A percentile compares a stretch with the other conserved stretches of the same genome.
These are phyloP conservation scores for Yamadazyma atlantica DNA, from an alignment of 1,139 yeast genomes.

Conservation along the genomic window DNA sequence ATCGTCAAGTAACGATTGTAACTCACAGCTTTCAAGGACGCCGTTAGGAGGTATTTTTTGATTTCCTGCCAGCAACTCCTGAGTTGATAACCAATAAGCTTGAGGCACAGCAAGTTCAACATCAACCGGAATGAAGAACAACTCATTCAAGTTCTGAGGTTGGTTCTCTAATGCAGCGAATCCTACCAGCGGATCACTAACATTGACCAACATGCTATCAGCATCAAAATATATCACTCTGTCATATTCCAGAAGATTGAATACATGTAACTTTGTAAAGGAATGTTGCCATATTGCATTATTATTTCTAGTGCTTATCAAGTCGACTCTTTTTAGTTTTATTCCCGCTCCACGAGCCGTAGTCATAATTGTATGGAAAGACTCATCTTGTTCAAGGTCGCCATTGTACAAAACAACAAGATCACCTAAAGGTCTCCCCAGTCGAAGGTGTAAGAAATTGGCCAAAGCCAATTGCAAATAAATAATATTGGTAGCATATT, in stretches of 20 bases:
- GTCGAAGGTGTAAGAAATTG: slow-evolving; percentile 26
- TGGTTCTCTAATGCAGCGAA: background rate
- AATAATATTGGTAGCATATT: slow-evolving; percentile 36
- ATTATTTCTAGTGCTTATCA: background rate
- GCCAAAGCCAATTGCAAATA: slow-evolving; percentile 34
- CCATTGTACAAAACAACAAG: slow-evolving; percentile 28
- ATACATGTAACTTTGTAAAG: slow-evolving; percentile 55
- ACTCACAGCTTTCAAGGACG: slow-evolving; percentile 2
- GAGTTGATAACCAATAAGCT: slow-evolving; percentile 36
- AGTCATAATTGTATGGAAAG: background rate
- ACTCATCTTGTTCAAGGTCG: slow-evolving; percentile 10
- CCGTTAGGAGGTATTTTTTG: background rate
- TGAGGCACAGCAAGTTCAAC: slow-evolving; percentile 35
- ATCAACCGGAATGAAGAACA: slow-evolving; percentile 25
- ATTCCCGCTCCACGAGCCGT: slow-evolving; percentile 9
- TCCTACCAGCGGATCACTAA: slow-evolving; percentile 1
- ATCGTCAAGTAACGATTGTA: slow-evolving; percentile 24
- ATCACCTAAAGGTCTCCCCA: slow-evolving; percentile 23
- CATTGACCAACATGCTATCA: slow-evolving; percentile 35
- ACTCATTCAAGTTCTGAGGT: slow-evolving; percentile 27
- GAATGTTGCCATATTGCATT: slow-evolving; percentile 44
- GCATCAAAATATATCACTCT: slow-evolving; percentile 42
- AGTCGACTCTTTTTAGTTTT: slow-evolving; percentile 5
- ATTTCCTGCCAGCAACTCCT: slow-evolving; percentile 9
- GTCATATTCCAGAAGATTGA: slow-evolving; percentile 47